Evolutionary conservation across 179 eudicot species (phyloP), one percentile per base, ranked within the genome.

Genomic region (Silene vulgaris): DNA sequence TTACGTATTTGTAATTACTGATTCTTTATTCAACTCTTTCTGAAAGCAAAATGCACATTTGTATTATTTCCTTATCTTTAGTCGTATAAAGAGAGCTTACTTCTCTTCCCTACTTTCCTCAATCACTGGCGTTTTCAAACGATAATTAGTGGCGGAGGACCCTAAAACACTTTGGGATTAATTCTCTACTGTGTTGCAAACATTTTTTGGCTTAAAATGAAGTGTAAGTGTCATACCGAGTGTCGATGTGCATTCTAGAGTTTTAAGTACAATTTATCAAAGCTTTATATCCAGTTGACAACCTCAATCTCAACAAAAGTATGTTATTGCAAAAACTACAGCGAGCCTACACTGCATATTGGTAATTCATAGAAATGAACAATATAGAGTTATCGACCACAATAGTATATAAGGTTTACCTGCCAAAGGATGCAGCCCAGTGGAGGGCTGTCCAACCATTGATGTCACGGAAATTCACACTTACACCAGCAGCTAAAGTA

Each of bases 401-500:
- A 23, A 45, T 26, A 69, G 37, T 23, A 68, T 40, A 23, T n/a
- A 67, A 30, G 37, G 66, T 78, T 79, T 74, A 89, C 97, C 94
- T 86, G 67, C 97, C 97, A 83, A 69, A 86, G 80, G 74, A 85
- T 67, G 94, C 86, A 60, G 97, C 97, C 97, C 97, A 91, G 81
- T 89, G 97, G 79, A 91, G 97, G 5, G 91, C 91, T 17, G 97
- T 91, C 97, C 88, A 85, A 71, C 97, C 97, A 65, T 77, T 78
- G 43, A 77, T 78, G 69, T 91, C 97, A 72, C 97, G 87, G 82
- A 89, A 91, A 86, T 89, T 85, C 48, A 86, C 82, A 78, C 75
- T 83, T 68, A 88, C 84, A 29, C 94, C 90, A 8, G 91, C 89
- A 62, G 85, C 86, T 37, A 90, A 35, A 71, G 86, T 80, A 20